Evolutionary conservation across 2,329 filamentous ascomycete species (phyloP), one percentile per base, ranked within the genome.

Genomic region (Leptographium flavum): DNA sequence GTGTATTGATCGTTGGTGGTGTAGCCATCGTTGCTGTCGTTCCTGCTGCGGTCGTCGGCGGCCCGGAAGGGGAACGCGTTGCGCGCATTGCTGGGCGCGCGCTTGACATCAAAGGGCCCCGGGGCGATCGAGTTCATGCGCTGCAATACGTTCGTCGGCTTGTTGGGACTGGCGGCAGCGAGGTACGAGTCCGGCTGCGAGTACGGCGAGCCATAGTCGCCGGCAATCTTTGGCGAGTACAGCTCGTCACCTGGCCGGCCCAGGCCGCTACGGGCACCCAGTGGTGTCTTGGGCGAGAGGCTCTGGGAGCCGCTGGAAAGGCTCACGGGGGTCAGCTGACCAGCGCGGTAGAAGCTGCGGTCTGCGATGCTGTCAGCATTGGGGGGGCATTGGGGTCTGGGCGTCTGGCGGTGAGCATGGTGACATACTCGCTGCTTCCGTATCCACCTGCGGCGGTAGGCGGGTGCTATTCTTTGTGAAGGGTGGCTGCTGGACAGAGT

Each of bases 121-220:
- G 80, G 76, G 1, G 75, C 69, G 55, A 84, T 80, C 9, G 65
- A 71, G 52, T 83, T 73, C 69, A 84, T 75, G 43, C 76, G 72
- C 50, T 74, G 70, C 53, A 82, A 55, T 25, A 85, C 54, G 32
- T 56, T 65, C n/a, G 15, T 55, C 2, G 60, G 57, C 49, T 62
- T 66, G 50, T 61, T 63, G 40, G 74, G 73, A 50, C 68, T 77
- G 19, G 66, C 58, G 5, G 70, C 65, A 4, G 70, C 65, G 21
- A 68, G 68, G 54, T 68, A 69, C 47, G 54, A 44, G 32, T 66
- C 65, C 40, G 62, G 61, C 21, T 60, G 61, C 21, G 50, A 62
- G 39, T 64, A 62, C 14, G 67, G 60, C 8, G 64, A 59, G 36
- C 60, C 59, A 23, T 63, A 64, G 41, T 65, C 61, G 45, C 57